Percentiles rank a stretch among this genome's conserved stretches.
Evolutionary conservation across 2,329 filamentous ascomycete species (phyloP).

Genomic region (Scedosporium apiospermum): DNA sequence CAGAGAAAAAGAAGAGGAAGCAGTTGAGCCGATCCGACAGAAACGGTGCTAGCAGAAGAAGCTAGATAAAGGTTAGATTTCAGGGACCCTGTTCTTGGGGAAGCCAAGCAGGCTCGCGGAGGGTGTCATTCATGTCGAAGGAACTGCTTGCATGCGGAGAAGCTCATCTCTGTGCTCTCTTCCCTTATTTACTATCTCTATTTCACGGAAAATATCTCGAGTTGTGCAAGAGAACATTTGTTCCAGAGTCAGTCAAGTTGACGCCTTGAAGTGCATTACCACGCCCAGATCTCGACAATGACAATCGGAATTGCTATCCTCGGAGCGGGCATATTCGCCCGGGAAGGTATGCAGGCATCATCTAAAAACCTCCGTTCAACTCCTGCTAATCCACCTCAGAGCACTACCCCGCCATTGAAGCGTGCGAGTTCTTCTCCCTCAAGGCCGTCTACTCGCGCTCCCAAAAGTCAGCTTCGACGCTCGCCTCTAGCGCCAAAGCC

Average conservation of each 20-base stretch:
- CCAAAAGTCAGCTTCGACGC: slow-evolving; percentile 40
- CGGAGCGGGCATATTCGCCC: slow-evolving; percentile 54
- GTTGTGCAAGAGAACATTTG: no score
- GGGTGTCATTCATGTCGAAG: no score
- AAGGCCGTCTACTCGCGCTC: slow-evolving; percentile 60
- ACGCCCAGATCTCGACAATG: background rate
- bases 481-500: background rate
- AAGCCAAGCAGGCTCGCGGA: no score
- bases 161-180: no score
- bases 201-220: background rate
- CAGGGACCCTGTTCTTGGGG: no score
- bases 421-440: slow-evolving; percentile 38
- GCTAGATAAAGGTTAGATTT: no score
- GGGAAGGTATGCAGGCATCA: slow-evolving; percentile 33
- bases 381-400: slow-evolving; percentile 10
- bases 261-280: background rate
- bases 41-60: no score
- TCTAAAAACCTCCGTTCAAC: background rate
- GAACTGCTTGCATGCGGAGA: no score
- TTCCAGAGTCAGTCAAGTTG: no score
- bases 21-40: no score
- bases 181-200: no score
- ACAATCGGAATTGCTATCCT: slow-evolving; percentile 47
- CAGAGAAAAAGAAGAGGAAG: no score
- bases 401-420: slow-evolving; percentile 45